Base-by-base conservation (phyloP, 116 monocot genomes). In the Dioscorea cayenensis region DNA sequence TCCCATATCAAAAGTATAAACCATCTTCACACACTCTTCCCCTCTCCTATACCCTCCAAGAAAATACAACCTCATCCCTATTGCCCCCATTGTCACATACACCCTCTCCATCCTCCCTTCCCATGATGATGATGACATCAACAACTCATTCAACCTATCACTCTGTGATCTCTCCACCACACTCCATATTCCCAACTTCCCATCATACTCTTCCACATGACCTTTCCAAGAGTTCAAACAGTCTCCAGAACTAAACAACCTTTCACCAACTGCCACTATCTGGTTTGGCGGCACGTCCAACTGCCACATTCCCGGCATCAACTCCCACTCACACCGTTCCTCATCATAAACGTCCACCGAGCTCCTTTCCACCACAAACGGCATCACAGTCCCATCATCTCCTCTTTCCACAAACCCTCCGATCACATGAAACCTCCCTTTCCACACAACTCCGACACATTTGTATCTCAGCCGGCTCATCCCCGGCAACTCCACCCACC, bases 231-330 rank as follows among this genome's bases (percentile, higher is more conserved):
- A 51, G 61, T 74, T 77, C 36, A 82, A 51, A 63, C 82, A 82
- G 20, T 78, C 77, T 9, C 82, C 82, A 51, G 82, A 82, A 71
- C 82, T 78, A 71, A 74, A 68, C 67, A 82, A 66, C 36, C 67
- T 22, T 14, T 49, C 75, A 0, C 37, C 74, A 17, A 74, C 77
- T 1, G 71, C 73, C 14, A 78, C 82, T 9, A 82, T 74, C 65
- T 82, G 82, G 66, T 77, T 82, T 6, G 82, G 82, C 25, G 82
- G 82, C 62, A 77, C 82, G 51, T 82, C 82, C 12, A 82, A 66
- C 82, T 77, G 77, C 82, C 82, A 77, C 82, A 82, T 82, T 36
- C 77, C 69, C 27, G 77, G 66, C 36, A 74, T 37, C n/a, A 82
- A 66, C 36, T 77, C 74, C 82, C 78, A 82, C 20, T 66, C 63